Base-by-base conservation (phyloP, 2,329 filamentous ascomycete species). In the Verticillium isaacii region DNA sequence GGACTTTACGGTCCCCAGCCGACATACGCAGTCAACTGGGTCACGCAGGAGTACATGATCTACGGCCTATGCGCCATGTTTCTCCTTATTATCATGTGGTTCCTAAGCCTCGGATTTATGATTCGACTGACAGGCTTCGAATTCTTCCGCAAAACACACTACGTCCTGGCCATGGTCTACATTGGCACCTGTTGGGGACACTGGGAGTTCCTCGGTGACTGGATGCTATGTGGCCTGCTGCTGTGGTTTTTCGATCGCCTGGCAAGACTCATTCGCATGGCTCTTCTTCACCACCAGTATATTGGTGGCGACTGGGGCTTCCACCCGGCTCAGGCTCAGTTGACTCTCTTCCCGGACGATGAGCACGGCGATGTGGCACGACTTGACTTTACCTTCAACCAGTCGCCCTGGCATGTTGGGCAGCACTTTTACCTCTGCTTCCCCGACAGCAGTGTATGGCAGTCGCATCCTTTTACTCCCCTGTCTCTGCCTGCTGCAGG, bases 161-260 rank as follows among this genome's bases (percentile, higher is more conserved):
- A 91, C 67, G 78, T 92, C 15, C 77, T 92, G 2, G 90, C 89
- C 14, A 85, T 89, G 77, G 72, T 92, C 5, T 93, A 91, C 72
- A 84, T 93, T 12, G 90, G 88, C 3, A 89, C 89, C 2, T 89
- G 89, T 73, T 92, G 89, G 83, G 89, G 83, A 1, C 90, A 93
- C 70, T 93, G 90, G 90, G 72, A 80, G 57, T 77, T 86, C 58
- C 77, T 93, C 2, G 80, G 83, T 56, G 90, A 86, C 70, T 92
- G 89, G 76, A 80, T 92, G 70, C 79, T 90, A 50, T 85, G 89
- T 0, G 84, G 84, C 0, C 73, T 93, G 3, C 75, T 85, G 1
- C 78, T 92, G 17, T 89, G 89, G 80, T 79, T 84, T 60, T 65
- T 90, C 29, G 90, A 92, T 68, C 83, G 89, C 5, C 80, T 74